phyloP scores from a whole-genome alignment of 257 asterid species.

The Linaria vulgaris region DNA sequence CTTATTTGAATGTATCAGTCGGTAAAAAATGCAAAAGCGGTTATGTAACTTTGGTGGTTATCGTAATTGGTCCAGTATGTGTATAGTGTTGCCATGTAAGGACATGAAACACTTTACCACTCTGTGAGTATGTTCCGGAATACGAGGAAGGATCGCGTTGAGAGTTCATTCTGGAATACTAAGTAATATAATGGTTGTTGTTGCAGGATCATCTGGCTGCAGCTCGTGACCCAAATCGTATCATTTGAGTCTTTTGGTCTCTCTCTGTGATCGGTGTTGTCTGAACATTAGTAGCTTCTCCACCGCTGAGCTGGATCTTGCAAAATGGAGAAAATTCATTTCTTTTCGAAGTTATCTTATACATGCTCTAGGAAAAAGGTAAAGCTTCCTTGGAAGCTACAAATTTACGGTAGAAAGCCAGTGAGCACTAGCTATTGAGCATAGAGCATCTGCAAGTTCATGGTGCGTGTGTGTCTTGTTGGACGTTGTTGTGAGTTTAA shows the following conservation, averaged over 20 bases:
- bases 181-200: conserved; percentile 10
- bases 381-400: conserved; percentile 4
- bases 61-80: too few relatives aligned
- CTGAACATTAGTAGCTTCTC: conserved; percentile 19
- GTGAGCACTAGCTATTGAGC: conserved; percentile 14
- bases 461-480: conserved; percentile 20
- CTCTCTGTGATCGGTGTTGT: conserved; percentile 6
- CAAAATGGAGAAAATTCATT: conserved; percentile 1
- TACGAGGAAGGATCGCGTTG: background rate
- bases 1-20: conserved; percentile 17
- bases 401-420: background rate
- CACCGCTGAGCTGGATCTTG: conserved; percentile 15
- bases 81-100: too few relatives aligned
- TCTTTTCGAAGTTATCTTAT: conserved; percentile 3
- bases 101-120: too few relatives aligned
- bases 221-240: conserved; percentile 80
- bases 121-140: too few relatives aligned
- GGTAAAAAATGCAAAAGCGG: background rate
- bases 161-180: conserved; percentile 8
- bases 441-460: conserved; percentile 5
- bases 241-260: conserved; percentile 38
- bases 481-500: conserved; percentile 12
- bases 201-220: conserved; percentile 94
- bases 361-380: conserved; percentile 23
- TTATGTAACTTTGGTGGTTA: too few relatives aligned